These are phyloP conservation scores for Chiua virens DNA, from an alignment of 768 basidiomycete species.

Conservation along the genomic window DNA sequence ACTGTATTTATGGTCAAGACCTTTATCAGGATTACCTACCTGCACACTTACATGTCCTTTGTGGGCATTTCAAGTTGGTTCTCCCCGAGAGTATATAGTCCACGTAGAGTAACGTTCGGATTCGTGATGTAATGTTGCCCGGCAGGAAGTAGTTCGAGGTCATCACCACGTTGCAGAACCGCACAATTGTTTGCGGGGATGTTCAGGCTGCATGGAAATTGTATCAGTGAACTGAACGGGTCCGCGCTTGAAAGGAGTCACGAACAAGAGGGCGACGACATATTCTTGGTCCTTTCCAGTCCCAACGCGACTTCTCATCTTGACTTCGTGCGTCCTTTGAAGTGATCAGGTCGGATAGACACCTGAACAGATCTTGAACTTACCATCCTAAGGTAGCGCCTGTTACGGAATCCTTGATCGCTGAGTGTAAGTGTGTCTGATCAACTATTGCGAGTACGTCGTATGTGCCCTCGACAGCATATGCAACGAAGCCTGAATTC, in stretches of 20 bases:
- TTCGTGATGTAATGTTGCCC: constrained; percentile 86
- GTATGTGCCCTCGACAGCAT: constrained; percentile 76
- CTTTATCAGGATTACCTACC: neutral
- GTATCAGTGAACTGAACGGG: neutral
- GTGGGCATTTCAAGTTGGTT: constrained; percentile 87
- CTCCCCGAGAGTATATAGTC: constrained; percentile 78
- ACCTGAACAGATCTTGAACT: constrained; percentile 2
- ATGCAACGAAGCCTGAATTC: constrained; percentile 77
- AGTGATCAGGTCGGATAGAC: neutral
- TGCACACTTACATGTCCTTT: constrained; percentile 68
- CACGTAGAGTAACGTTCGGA: constrained; percentile 79
- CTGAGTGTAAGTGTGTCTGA: constrained; percentile 70
- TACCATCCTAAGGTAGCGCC: constrained; percentile 59
- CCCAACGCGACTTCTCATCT: constrained; percentile 63
- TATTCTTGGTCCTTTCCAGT: constrained; percentile 53
- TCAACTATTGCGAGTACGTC: constrained; percentile 78
- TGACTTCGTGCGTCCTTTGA: constrained; percentile 66
- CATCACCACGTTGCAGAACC: constrained; percentile 78
- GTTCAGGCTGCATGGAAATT: constrained; percentile 53
- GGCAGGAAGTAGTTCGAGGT: constrained; percentile 73
- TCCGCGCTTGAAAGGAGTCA: constrained; percentile 1
- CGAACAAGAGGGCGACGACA: constrained; percentile 77
- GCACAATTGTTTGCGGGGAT: constrained; percentile 88
- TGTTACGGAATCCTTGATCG: constrained; percentile 63
- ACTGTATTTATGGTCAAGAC: constrained; percentile 33